Conservation (phyloP, 164 flowering plant genomes). For the Vitis amurensis region DNA sequence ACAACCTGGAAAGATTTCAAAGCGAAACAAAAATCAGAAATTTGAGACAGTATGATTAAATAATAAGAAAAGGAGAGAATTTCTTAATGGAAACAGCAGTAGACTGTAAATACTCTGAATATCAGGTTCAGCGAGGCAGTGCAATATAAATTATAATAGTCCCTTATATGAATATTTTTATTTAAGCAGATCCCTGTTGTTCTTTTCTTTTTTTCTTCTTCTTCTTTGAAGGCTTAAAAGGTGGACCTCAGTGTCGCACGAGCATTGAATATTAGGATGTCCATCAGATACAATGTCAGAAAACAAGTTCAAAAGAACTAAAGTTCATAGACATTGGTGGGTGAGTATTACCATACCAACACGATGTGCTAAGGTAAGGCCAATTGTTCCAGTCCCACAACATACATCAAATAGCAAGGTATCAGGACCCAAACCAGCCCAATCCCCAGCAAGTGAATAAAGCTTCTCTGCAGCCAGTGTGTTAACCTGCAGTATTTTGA, state of each 20-base stretch:
- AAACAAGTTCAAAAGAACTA: not conserved
- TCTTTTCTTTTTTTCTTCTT: too few relatives aligned
- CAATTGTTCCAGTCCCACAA: constrained; percentile 97
- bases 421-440: constrained; percentile 90
- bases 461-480: constrained; percentile 75
- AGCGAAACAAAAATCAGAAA: constrained; percentile 4
- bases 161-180: too few relatives aligned
- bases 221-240: too few relatives aligned
- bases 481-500: constrained; percentile 45
- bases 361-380: constrained; percentile 88
- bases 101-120: too few relatives aligned
- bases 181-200: too few relatives aligned
- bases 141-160: too few relatives aligned
- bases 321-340: constrained; percentile 7
- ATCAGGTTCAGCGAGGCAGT: too few relatives aligned
- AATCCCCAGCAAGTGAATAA: constrained; percentile 91
- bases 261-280: not conserved
- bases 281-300: not conserved
- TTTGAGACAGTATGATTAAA: not conserved
- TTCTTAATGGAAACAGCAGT: not conserved
- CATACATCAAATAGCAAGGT: constrained; percentile 94
- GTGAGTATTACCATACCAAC: constrained; percentile 89
- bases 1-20: constrained; percentile 59
- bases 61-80: not conserved
- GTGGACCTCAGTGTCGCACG: not conserved